A percentile compares a stretch with the other conserved stretches of the same genome.
Evolutionary conservation across 768 basidiomycete species (phyloP).

Genomic region (Mycena leptocephala): DNA sequence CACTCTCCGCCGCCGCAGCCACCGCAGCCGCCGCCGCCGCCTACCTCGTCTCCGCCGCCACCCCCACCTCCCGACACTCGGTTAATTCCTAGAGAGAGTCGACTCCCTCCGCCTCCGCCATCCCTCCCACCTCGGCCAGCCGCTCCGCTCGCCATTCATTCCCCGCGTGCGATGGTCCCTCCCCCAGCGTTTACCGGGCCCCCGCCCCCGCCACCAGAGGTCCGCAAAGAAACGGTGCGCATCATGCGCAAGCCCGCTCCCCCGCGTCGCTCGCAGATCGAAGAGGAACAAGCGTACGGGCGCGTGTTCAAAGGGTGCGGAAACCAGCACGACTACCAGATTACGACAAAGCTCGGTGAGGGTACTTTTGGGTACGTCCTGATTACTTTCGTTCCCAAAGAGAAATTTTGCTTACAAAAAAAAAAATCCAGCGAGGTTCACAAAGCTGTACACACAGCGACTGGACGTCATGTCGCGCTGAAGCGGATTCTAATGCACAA

Average conservation of each 20-base stretch:
- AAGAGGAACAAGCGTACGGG: conserved; percentile 81
- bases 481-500: conserved; percentile 98
- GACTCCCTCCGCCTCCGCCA: conserved; percentile 54
- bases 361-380: conserved; percentile 90
- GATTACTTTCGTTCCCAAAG: conserved; percentile 5
- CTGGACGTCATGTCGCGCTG: conserved; percentile 81
- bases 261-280: conserved; percentile 69
- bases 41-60: conserved; percentile 42
- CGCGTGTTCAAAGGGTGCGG: conserved; percentile 81
- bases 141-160: conserved; percentile 63
- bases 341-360: conserved; percentile 92
- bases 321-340: conserved; percentile 81
- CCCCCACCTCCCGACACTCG: conserved; percentile 47
- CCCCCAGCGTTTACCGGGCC: conserved; percentile 38
- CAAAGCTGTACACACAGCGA: conserved; percentile 81
- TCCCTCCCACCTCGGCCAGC: conserved; percentile 62
- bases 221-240: conserved; percentile 38
- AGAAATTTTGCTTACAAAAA: too few relatives aligned
- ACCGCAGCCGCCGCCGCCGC: conserved; percentile 41
- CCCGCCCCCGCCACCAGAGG: conserved; percentile 30
- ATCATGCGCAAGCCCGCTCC: conserved; percentile 58
- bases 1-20: conserved; percentile 36
- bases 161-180: conserved; percentile 57
- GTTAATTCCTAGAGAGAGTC: conserved; percentile 46
- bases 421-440: conserved; percentile 83